Conservation (phyloP, 2,329 filamentous ascomycete species). For the Leptographium radiaticola region DNA sequence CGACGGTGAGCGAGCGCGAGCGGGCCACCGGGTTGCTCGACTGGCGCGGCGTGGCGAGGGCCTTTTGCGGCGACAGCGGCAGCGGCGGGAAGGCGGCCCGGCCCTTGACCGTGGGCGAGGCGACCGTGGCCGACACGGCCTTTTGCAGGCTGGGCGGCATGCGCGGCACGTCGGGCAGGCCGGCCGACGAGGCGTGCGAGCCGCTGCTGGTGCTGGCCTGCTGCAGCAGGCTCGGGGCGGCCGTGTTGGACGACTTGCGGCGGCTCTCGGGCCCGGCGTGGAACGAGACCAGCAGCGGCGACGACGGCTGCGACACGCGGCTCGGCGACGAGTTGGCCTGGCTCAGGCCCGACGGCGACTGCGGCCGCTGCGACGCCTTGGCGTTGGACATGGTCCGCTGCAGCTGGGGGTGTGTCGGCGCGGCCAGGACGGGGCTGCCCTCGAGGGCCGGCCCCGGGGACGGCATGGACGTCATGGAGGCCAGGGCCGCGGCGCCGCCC, state of each 20-base stretch:
- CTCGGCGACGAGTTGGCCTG: conserved; percentile 80
- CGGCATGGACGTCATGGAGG: conserved; percentile 30
- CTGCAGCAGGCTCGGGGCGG: conserved; percentile 73
- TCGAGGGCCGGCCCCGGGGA: conserved; percentile 60
- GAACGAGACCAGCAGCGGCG: conserved; percentile 91
- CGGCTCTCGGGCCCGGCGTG: conserved; percentile 69
- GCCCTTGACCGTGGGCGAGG: conserved; percentile 37
- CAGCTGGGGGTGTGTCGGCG: conserved; percentile 38
- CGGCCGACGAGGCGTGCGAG: conserved; percentile 44
- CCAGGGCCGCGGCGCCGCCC: conserved; percentile 23
- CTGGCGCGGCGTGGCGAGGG: conserved; percentile 46
- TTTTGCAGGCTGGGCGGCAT: conserved; percentile 46
- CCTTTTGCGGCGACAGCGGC: conserved; percentile 51
- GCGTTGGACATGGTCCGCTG: conserved; percentile 75
- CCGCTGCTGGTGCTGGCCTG: conserved; percentile 48
- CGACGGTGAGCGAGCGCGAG: conserved; percentile 80
- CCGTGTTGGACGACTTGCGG: conserved; percentile 84
- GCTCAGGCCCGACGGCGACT: conserved; percentile 70
- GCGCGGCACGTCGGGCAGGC: conserved; percentile 53
- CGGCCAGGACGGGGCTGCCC: conserved; percentile 70
- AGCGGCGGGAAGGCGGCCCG: conserved; percentile 35
- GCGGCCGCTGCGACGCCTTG: conserved; percentile 64
- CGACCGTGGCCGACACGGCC: conserved; percentile 29
- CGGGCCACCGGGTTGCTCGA: conserved; percentile 50
- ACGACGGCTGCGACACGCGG: conserved; percentile 65